Percentiles rank a stretch among this genome's conserved stretches.
Evolutionary conservation across 1,284 basidiomycete species (phyloP).

Genomic region (Ganoderma sinense): DNA sequence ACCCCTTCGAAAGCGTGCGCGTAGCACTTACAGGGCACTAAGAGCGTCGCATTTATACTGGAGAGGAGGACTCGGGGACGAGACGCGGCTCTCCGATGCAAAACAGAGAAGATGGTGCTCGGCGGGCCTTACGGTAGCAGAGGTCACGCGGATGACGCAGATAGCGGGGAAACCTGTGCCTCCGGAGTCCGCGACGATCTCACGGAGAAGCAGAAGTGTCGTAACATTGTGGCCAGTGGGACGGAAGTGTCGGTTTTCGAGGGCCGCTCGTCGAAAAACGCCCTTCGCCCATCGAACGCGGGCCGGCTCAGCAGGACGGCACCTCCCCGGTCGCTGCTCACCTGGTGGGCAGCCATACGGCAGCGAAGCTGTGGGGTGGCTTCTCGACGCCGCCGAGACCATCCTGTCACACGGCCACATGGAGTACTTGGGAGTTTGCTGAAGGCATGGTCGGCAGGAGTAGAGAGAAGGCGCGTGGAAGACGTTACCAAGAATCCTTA

Average conservation of each 20-base stretch:
- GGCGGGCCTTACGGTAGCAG: conserved; percentile 11
- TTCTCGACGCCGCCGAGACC: conserved; percentile 19
- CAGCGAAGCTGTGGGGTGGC: conserved; percentile 5
- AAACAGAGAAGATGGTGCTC: conserved; percentile 5
- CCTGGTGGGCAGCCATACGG: conserved; percentile 26
- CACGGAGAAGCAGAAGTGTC: background rate
- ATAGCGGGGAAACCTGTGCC: conserved; percentile 22
- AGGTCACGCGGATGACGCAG: conserved; percentile 22
- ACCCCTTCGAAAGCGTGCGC: conserved; percentile 3
- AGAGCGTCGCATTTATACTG: background rate
- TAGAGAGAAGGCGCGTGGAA: conserved; percentile 4
- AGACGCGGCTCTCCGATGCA: conserved; percentile 18
- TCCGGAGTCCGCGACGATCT: conserved; percentile 1
- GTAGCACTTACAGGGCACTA: too few relatives aligned
- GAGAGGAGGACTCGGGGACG: background rate
- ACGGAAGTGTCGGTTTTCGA: conserved; percentile 6
- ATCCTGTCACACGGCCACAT: conserved; percentile 23
- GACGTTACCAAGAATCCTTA: background rate
- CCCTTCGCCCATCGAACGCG: background rate
- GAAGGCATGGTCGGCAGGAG: background rate
- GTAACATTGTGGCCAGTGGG: background rate
- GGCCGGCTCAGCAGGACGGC: conserved; percentile 14
- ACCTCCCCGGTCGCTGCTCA: conserved; percentile 12
- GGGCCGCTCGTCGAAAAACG: background rate
- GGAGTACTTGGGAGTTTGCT: conserved; percentile 6